These are phyloP conservation scores for Oryza punctata DNA, from an alignment of 176 grass and related monocot genomes.

Conservation along the genomic window DNA sequence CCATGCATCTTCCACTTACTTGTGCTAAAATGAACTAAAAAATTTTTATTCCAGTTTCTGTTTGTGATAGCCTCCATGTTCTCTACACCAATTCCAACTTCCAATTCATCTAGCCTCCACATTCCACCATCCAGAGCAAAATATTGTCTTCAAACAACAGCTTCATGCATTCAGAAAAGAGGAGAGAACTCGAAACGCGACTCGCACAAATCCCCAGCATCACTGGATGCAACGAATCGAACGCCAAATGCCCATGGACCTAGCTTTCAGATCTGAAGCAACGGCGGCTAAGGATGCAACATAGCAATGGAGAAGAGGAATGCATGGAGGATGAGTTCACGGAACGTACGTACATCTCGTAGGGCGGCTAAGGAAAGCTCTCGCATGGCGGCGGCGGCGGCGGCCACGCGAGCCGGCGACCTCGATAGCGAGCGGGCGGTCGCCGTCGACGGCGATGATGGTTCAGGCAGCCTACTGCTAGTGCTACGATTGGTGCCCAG, in stretches of 20 bases:
- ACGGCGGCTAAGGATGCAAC: too few species aligned
- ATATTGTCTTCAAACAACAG: too few species aligned
- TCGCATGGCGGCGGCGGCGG: not conserved
- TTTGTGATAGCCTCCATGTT: not conserved
- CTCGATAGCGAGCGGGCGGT: not conserved
- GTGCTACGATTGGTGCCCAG: too few species aligned
- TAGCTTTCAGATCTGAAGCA: not conserved
- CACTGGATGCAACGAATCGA: not conserved
- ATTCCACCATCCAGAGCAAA: not conserved
- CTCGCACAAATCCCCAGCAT: not conserved
- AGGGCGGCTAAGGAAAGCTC: not conserved
- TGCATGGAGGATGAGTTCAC: not conserved
- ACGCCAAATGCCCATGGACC: not conserved
- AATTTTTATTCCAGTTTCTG: not conserved
- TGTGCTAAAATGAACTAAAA: not conserved
- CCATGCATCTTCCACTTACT: not conserved
- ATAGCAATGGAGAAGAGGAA: not conserved
- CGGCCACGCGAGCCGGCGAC: too few species aligned
- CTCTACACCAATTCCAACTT: not conserved
- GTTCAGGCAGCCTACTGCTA: too few species aligned
- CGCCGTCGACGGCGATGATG: constrained; percentile 4
- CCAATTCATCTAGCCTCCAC: not conserved
- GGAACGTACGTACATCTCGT: not conserved
- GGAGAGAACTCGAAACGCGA: not conserved
- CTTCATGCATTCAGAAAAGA: not conserved